phyloP scores from a whole-genome alignment of 78 protist species.

The Planoprotostelium fungivorum region DNA sequence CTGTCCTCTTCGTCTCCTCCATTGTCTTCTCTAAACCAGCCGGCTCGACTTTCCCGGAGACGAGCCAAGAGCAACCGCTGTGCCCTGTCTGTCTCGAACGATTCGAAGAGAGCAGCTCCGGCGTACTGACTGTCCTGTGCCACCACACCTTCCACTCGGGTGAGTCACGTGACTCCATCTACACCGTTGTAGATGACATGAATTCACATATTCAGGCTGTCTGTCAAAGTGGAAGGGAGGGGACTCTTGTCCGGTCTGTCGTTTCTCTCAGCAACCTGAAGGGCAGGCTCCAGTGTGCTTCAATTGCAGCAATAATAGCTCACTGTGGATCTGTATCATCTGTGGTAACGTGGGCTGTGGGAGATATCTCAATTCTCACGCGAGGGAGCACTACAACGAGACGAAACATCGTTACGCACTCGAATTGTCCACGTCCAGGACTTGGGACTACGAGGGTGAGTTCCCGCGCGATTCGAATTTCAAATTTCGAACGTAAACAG shows the following conservation, averaged over 20 bases:
- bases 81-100: constrained; percentile 90
- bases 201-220: too few species aligned
- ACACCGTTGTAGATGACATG: too few species aligned
- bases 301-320: neutral
- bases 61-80: constrained; percentile 68
- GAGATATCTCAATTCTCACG: constrained; percentile 58
- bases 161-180: constrained; percentile 12
- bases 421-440: constrained; percentile 61
- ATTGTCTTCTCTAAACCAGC: neutral
- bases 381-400: constrained; percentile 56
- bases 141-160: constrained; percentile 87
- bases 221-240: constrained; percentile 45
- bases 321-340: constrained; percentile 75
- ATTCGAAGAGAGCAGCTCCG: constrained; percentile 66
- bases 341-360: constrained; percentile 77
- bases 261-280: constrained; percentile 2
- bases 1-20: neutral
- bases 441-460: constrained; percentile 4
- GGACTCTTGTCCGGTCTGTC: constrained; percentile 70
- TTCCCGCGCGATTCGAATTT: too few species aligned
- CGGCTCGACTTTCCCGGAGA: neutral
- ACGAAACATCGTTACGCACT: constrained; percentile 70
- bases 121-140: constrained; percentile 81
- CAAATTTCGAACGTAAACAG: neutral
- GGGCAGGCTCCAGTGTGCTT: neutral